A percentile compares a stretch with the other conserved stretches of the same genome.
These are phyloP conservation scores for Solanum hybrid DNA, from an alignment of 305 asterid genomes.

Conservation along the genomic window DNA sequence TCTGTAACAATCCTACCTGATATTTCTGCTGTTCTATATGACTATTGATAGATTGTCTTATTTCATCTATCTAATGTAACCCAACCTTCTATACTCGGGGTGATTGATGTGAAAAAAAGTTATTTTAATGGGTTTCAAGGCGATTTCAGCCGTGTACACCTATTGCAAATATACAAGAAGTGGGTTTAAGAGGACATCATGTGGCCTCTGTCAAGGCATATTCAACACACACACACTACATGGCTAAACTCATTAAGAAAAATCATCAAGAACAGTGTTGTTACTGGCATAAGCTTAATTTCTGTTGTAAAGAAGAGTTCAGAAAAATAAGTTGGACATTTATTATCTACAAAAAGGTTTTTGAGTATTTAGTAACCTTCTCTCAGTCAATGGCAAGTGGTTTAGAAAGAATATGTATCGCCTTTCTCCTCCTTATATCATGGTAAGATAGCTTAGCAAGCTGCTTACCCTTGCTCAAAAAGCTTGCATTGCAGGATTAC, in stretches of 20 bases:
- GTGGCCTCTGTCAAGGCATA: neutral
- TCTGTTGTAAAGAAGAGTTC: neutral
- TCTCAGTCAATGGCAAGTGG: neutral
- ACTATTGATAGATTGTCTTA: neutral
- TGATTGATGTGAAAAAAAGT: neutral
- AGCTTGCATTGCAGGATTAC: neutral
- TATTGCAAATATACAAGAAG: neutral
- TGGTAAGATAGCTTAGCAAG: neutral
- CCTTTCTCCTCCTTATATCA: neutral
- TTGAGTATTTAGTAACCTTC: neutral
- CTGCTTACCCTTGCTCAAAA: neutral
- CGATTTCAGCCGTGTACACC: neutral
- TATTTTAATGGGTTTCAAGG: neutral
- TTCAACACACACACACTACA: neutral
- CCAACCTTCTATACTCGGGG: neutral
- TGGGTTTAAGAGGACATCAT: neutral
- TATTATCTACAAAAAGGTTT: neutral
- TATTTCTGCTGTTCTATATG: neutral
- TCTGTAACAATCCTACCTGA: neutral
- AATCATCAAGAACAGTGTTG: neutral
- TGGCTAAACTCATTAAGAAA: neutral
- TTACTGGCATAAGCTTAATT: neutral
- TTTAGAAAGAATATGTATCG: neutral
- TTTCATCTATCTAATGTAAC: neutral
- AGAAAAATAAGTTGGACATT: neutral